Evolutionary conservation across 2,329 filamentous ascomycete genomes (phyloP).

Genomic region (Trichophyton rubrum): DNA sequence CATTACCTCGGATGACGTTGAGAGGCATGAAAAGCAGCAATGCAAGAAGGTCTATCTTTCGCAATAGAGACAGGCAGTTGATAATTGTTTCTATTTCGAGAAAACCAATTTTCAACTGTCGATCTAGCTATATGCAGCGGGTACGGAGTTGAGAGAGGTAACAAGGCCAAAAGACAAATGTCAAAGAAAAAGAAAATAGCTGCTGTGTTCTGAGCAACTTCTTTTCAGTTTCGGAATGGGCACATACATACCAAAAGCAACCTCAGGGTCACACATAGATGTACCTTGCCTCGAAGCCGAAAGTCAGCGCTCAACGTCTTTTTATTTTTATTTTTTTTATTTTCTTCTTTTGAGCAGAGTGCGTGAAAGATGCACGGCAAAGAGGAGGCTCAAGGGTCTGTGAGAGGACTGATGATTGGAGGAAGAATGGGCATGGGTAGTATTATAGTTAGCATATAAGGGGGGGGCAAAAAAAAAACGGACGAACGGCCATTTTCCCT

Average conservation of each 20-base stretch:
- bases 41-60: not conserved
- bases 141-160: not conserved
- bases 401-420: not conserved
- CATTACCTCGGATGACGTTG: not conserved
- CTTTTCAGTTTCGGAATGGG: slow-evolving; percentile 3
- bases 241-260: slow-evolving; percentile 4
- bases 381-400: not conserved
- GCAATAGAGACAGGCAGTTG: not conserved
- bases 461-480: not conserved
- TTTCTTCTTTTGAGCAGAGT: not conserved
- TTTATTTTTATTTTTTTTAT: not conserved
- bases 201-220: slow-evolving; percentile 1
- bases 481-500: not conserved
- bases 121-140: not conserved
- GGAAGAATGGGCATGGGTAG: not conserved
- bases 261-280: not conserved
- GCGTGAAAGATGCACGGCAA: not conserved
- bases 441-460: not conserved
- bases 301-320: slow-evolving; percentile 2
- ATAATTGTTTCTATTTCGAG: not conserved
- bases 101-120: too few species aligned
- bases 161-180: not conserved
- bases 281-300: not conserved
- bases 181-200: not conserved
- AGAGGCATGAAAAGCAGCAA: not conserved